A percentile compares a stretch with the other conserved stretches of the same genome.
phyloP scores from a whole-genome alignment of 2,329 filamentous ascomycete species.

The Neocucurbitaria cava region DNA sequence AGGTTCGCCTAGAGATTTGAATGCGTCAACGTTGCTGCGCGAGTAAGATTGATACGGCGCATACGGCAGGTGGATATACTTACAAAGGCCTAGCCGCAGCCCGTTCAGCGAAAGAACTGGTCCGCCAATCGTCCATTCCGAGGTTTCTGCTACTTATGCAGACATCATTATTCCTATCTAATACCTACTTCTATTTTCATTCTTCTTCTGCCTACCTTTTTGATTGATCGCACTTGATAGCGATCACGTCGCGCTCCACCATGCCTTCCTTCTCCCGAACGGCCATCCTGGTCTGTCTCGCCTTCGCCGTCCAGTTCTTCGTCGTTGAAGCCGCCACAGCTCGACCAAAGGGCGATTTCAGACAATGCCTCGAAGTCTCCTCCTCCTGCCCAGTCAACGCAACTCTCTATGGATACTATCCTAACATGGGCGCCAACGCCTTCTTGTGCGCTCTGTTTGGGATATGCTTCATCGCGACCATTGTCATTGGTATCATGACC shows the following conservation, averaged over 20 bases:
- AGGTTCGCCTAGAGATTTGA: slow-evolving; percentile 24
- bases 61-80: slow-evolving; percentile 19
- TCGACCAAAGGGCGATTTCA: slow-evolving; percentile 30
- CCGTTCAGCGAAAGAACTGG: slow-evolving; percentile 2
- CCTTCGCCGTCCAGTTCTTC: slow-evolving; percentile 13
- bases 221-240: neutral
- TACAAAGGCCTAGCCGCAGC: slow-evolving; percentile 8
- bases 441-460: slow-evolving; percentile 44
- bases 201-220: neutral
- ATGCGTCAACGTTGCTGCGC: slow-evolving; percentile 1
- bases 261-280: slow-evolving; percentile 15
- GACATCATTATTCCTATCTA: neutral
- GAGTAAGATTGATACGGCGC: slow-evolving; percentile 14
- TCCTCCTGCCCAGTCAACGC: slow-evolving; percentile 41
- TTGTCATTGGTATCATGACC: slow-evolving; percentile 38
- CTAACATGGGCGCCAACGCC: slow-evolving; percentile 47
- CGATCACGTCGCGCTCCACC: neutral
- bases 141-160: slow-evolving; percentile 4
- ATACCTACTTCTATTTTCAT: neutral
- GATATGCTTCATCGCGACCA: slow-evolving; percentile 21
- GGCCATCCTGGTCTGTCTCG: slow-evolving; percentile 13
- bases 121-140: slow-evolving; percentile 1
- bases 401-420: slow-evolving; percentile 52
- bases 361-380: slow-evolving; percentile 30
- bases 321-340: slow-evolving; percentile 22